Base-by-base conservation (phyloP, 2,329 filamentous ascomycete genomes). In the Fusarium sp. region DNA sequence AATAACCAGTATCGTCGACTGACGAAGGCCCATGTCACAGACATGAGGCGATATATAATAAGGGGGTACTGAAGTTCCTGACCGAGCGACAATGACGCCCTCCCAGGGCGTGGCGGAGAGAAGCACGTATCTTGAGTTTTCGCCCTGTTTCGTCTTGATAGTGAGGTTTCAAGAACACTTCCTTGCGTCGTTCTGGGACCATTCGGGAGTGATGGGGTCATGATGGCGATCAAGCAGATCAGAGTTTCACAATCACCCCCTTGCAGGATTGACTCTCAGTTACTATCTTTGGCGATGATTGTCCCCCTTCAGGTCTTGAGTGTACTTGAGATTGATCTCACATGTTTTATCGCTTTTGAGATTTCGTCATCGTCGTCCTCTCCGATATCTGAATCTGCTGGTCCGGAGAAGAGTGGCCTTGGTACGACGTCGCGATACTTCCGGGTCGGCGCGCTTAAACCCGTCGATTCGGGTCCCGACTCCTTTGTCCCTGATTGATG, bases 311-410 rank as follows among this genome's bases (percentile, higher is more conserved):
- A 75, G 6, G 59, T 65, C 59, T 74, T 74, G 49, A 76, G 60
- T 16, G 74, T 77, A 39, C 76, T 77, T 18, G 76, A 77, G 18
- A 78, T 69, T 20, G 76, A 77, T 42, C 75, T 70, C 46, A 77
- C 70, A 54, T 78, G 74, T 66, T 75, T 78, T 63, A 76, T 69
- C 39, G 75, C 73, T 55, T 69, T 72, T 15, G 71, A 70, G 48
- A 73, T 64, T 26, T 75, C 71, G 44, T 76, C 71, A 38, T 76
- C 78, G 41, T 78, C 78, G 13, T 78, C 78, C 18, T 65, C 75
- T 11, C 65, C 72, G 7, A 79, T 46, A 70, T 58, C 68, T n/a
- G 70, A 67, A 33, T 60, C 55, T 13, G 35, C 20, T 11, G 63
- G 62, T 41, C 74, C 28, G 5, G 72, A 76, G 59, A 78, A 78